phyloP scores from a whole-genome alignment of 2,329 filamentous ascomycete genomes.

The Clonostachys solani region DNA sequence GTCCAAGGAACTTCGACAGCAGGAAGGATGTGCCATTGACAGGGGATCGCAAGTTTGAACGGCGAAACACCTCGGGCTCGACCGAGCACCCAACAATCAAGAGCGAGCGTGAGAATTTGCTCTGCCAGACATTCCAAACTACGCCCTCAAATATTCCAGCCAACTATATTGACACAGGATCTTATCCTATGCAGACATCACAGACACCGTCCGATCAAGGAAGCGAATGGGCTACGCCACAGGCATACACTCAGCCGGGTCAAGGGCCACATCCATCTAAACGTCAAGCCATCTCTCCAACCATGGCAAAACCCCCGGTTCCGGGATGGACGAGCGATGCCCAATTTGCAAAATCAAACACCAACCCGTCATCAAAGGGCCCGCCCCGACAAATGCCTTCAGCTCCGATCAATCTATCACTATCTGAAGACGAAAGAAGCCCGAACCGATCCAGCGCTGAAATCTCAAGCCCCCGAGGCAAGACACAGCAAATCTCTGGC shows the following conservation, averaged over 20 bases:
- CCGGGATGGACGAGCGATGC: constrained; percentile 5
- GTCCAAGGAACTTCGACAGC: constrained; percentile 90
- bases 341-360: neutral
- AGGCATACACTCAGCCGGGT: constrained; percentile 24
- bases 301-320: constrained; percentile 29
- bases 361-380: constrained; percentile 2
- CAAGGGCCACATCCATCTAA: constrained; percentile 45
- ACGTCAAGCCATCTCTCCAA: constrained; percentile 47
- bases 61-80: constrained; percentile 32
- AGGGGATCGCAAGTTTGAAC: constrained; percentile 41
- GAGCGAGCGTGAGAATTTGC: constrained; percentile 22
- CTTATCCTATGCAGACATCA: neutral
- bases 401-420: constrained; percentile 45
- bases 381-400: constrained; percentile 18
- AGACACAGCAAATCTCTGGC: constrained; percentile 23
- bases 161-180: neutral
- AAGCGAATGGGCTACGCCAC: constrained; percentile 40
- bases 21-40: constrained; percentile 80
- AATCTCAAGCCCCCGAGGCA: constrained; percentile 45
- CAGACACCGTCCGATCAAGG: constrained; percentile 23
- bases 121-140: constrained; percentile 5
- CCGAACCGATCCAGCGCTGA: constrained; percentile 47
- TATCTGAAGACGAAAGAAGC: constrained; percentile 58
- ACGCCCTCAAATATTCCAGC: constrained; percentile 15
- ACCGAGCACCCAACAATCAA: constrained; percentile 22